Base-by-base conservation (phyloP, 352 stramenopile genomes). In the Thalassiosira hispida region DNA sequence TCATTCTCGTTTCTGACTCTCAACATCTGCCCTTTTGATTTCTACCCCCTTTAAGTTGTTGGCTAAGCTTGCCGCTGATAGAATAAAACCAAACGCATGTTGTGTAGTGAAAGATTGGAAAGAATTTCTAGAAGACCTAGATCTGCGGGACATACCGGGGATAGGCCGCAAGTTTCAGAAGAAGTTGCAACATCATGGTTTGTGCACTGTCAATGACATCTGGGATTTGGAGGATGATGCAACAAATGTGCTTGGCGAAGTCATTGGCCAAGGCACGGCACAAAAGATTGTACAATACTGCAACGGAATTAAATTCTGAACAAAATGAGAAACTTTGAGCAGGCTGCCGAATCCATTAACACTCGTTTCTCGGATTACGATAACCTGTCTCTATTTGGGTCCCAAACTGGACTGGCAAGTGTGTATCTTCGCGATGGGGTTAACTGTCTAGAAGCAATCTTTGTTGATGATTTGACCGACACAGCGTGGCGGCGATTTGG, bases 31-130 rank as follows among this genome's bases (percentile, higher is more conserved):
- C 62, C 23, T 33, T 35, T 63, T 0, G 3, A 38, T 22, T 70
- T 69, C 1, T 18, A 53, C 20, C 12, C 33, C 23, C 44, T 53
- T 9, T 8, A 53, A 86, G 18, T 91, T 98, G 20, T 71, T 99
- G 0, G 95, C 96, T 0, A 98, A 98, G 29, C 51, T 99, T 20
- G 95, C 94, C 9, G 98, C 96, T 0, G 95, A 96, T 65, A 92
- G 94, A 80, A 95, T 96, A 18, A 99, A 99, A 77, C 96, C 96
- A 0, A 86, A 99, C 74, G 92, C 93, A 27, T 92, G 94, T 5
- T 96, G 90, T 69, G 95, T 89, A 40, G 82, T 52, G 68, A 72
- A 69, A 57, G 79, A 91, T 80, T 85, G 78, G 70, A 69, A 61
- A 67, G 52, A 74, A 27, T 78, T 94, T 46, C 63, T 94, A 55